These are phyloP conservation scores for Pisolithus albus DNA, from an alignment of 768 basidiomycete genomes.

Conservation along the genomic window DNA sequence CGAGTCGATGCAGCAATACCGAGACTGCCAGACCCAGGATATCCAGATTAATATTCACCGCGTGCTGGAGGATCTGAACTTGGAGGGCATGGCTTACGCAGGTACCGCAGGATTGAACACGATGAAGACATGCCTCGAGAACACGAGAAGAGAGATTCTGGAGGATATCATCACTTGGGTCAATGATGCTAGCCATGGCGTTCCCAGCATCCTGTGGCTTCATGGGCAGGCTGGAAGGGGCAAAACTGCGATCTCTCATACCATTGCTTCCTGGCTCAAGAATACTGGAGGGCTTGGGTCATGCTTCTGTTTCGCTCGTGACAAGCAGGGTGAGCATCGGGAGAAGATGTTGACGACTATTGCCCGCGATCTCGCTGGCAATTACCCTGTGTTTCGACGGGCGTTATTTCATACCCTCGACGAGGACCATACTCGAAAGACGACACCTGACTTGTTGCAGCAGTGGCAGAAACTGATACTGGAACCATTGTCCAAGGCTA, in stretches of 20 bases:
- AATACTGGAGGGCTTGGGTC: neutral
- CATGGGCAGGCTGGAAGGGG: neutral
- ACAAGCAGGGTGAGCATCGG: neutral
- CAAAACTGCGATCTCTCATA: slow-evolving; percentile 1
- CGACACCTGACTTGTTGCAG: neutral
- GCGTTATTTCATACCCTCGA: neutral
- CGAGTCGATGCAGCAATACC: neutral
- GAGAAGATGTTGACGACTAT: neutral
- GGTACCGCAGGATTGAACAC: neutral
- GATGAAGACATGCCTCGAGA: neutral
- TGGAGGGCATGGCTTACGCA: neutral
- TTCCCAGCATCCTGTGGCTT: neutral
- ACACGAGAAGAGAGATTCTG: neutral
- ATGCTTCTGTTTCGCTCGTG: neutral
- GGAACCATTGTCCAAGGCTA: neutral
- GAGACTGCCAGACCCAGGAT: neutral
- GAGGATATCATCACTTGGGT: neutral
- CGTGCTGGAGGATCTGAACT: neutral
- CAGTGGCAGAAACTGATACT: neutral
- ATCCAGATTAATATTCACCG: neutral
- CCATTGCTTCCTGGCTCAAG: neutral
- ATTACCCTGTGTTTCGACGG: neutral
- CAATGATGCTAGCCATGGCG: neutral
- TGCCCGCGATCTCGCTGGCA: neutral
- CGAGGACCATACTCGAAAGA: neutral